Evolutionary conservation across 352 stramenopile species (phyloP), one percentile per base, ranked within the genome.

Genomic region (Pythium chondricola): DNA sequence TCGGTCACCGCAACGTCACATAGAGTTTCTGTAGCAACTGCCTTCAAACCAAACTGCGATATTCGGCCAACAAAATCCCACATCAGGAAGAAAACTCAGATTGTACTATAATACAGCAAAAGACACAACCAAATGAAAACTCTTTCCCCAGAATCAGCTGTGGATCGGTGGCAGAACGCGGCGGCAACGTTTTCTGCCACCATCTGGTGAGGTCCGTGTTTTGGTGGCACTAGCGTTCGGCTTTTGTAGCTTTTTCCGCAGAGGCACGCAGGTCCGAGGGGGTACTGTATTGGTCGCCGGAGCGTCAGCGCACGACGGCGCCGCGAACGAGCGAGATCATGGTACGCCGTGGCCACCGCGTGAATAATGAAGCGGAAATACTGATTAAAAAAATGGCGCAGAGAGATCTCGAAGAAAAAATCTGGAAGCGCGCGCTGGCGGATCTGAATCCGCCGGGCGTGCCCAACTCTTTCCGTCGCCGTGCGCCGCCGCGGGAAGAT

Each of bases 401-500:
- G 49, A 25, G 48, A 18, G 53, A 52, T 26, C 63, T 78, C 60
- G 64, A 74, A 44, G 67, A 69, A 43, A 87, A 91, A 50, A 69
- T 91, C 27, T 88, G 76, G 67, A 73, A 87, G 54, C 74, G 79
- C 36, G 79, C 79, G 20, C 69, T 81, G 21, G 77, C 70, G 18
- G 77, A 87, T 20, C 32, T 91, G 52, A 70, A 85, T 46, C 76
- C 79, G 43, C 74, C 76, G 1, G 79, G 79, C 26, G 79, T 88
- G 20, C 79, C 79, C 40, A 85, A 74, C 52, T 91, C 79, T 9
- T 91, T 91, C 46, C 67, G 74, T 2, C 74, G 80, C 24, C 74
- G 71, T 20, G 67, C 75, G 46, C 67, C 65, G 20, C 61, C 80
- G 64, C 55, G 43, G 14, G 42, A 52, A 24, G 58, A 84, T 57